These are phyloP conservation scores for sunflower (Helianthus annuus) DNA, from an alignment of 129 eudicot genomes.

Conservation along the genomic window HanXRQr2.0-SUNRISE NC_035437.2:27727138-27727637, in stretches of 20 bases:
- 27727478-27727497: constrained; percentile 66
- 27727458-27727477: constrained; percentile 69
- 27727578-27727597: constrained; percentile 45
- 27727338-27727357: constrained; percentile 54
- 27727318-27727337: constrained; percentile 78
- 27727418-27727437: background rate
- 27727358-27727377: constrained; percentile 40
- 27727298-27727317: constrained; percentile 64
- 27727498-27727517: constrained; percentile 34
- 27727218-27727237: no score
- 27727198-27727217: no score
- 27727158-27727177: no score
- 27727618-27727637: constrained; percentile 66
- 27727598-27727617: constrained; percentile 74
- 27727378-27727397: background rate
- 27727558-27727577: no score
- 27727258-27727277: constrained; percentile 42
- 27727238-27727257: background rate
- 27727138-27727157: no score
- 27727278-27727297: constrained; percentile 27
- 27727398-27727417: background rate
- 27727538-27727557: no score
- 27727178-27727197: no score
- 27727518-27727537: constrained; percentile 7
- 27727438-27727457: constrained; percentile 60